phyloP scores from a whole-genome alignment of 306 rosid species.

The Leucaena leucocephala region DNA sequence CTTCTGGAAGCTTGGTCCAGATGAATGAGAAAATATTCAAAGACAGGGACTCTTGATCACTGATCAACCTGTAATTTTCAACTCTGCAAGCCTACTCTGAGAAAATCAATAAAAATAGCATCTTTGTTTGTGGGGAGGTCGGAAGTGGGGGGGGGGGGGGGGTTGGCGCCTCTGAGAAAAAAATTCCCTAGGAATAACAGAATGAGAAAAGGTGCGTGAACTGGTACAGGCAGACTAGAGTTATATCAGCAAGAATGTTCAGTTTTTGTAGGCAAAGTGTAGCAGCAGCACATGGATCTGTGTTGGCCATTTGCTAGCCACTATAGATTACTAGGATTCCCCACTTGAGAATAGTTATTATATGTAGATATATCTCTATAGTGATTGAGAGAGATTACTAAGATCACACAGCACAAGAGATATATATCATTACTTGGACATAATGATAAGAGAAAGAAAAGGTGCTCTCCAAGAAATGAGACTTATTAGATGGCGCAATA shows the following conservation, averaged over 20 bases:
- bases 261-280: background rate
- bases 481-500: background rate
- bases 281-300: background rate
- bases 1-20: background rate
- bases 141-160: too few species aligned
- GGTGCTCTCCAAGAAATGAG: background rate
- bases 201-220: background rate
- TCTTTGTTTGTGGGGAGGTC: background rate
- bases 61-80: background rate
- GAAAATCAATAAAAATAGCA: background rate
- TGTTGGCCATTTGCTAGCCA: slow-evolving; percentile 13
- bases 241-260: background rate
- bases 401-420: background rate
- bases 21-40: background rate
- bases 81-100: background rate
- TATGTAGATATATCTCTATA: background rate
- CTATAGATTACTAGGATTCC: slow-evolving; percentile 5
- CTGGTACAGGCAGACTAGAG: slow-evolving; percentile 8
- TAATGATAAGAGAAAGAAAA: background rate
- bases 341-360: background rate
- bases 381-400: background rate
- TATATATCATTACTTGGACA: background rate
- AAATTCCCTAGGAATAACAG: background rate
- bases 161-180: too few species aligned
- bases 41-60: background rate